phyloP scores from a whole-genome alignment of 1,284 basidiomycete species.

The Mycena citricolor region DNA sequence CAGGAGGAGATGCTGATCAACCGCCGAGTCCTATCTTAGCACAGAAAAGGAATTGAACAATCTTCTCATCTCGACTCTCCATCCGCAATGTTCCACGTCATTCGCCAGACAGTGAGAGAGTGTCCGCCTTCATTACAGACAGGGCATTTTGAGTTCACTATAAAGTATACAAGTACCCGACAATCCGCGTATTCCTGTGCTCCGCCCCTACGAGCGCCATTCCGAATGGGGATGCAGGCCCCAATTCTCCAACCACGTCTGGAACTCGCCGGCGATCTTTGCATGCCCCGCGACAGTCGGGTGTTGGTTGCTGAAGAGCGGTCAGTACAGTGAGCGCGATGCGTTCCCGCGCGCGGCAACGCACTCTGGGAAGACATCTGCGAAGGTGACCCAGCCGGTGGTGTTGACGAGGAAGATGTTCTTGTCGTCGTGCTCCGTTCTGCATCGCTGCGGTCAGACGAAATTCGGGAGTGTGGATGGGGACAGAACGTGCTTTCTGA shows the following conservation, averaged over 20 bases:
- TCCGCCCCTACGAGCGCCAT: too few species aligned
- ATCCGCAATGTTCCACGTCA: too few species aligned
- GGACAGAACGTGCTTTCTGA: conserved; percentile 39
- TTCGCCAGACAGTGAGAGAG: too few species aligned
- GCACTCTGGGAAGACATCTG: conserved; percentile 51
- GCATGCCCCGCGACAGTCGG: conserved; percentile 47
- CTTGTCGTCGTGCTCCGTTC: conserved; percentile 39
- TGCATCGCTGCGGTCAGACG: conserved; percentile 24
- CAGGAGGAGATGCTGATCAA: too few species aligned
- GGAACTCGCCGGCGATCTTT: conserved; percentile 49
- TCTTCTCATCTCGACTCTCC: too few species aligned
- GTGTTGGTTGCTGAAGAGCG: conserved; percentile 42
- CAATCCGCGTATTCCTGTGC: too few species aligned
- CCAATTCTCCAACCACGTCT: conserved; percentile 43
- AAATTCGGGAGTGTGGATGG: conserved; percentile 1
- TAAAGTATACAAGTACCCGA: too few species aligned
- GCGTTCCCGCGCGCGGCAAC: conserved; percentile 23
- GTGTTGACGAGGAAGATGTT: conserved; percentile 56
- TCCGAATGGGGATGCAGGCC: conserved; percentile 35
- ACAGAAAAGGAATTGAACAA: too few species aligned
- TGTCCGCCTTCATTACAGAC: too few species aligned
- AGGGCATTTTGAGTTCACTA: too few species aligned
- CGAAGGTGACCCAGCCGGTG: conserved; percentile 53
- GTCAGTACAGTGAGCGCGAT: background rate
- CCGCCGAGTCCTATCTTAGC: too few species aligned